Percentiles rank a stretch among this genome's conserved stretches.
Evolutionary conservation across 805 yeast species (phyloP).

Genomic region (Candida chauliodis): DNA sequence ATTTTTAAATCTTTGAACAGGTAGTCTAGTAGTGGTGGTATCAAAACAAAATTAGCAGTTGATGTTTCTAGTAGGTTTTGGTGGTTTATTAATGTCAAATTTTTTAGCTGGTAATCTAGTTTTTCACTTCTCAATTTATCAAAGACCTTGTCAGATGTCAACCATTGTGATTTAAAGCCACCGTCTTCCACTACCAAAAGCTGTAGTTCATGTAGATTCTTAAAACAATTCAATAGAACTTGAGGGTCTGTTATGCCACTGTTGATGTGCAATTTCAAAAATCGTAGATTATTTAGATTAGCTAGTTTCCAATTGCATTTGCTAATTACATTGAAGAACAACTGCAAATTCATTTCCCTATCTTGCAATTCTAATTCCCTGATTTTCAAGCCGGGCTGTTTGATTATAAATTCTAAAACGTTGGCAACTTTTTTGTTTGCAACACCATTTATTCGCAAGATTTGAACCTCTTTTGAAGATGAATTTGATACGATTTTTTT

Average conservation of each 20-base stretch:
- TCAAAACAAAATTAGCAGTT: constrained; percentile 19
- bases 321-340: constrained; percentile 21
- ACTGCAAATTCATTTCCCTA: constrained; percentile 21
- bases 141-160: constrained; percentile 15
- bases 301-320: constrained; percentile 24
- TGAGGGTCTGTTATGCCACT: constrained; percentile 18
- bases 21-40: constrained; percentile 21
- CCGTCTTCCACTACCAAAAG: constrained; percentile 18
- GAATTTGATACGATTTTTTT: constrained; percentile 19
- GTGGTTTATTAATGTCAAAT: constrained; percentile 24
- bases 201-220: constrained; percentile 20
- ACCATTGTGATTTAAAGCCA: constrained; percentile 14
- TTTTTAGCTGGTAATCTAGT: constrained; percentile 12
- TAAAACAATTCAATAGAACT: constrained; percentile 21
- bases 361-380: constrained; percentile 27
- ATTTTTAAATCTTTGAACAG: constrained; percentile 21
- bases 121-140: constrained; percentile 5
- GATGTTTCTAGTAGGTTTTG: constrained; percentile 18
- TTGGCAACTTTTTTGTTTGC: constrained; percentile 20
- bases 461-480: constrained; percentile 15
- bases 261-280: constrained; percentile 25
- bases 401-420: constrained; percentile 24
- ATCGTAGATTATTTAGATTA: constrained; percentile 17
- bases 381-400: constrained; percentile 19
- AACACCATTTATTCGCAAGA: constrained; percentile 21